Conservation (phyloP, 495 filamentous ascomycete species). For the Podospora didyma region DNA sequence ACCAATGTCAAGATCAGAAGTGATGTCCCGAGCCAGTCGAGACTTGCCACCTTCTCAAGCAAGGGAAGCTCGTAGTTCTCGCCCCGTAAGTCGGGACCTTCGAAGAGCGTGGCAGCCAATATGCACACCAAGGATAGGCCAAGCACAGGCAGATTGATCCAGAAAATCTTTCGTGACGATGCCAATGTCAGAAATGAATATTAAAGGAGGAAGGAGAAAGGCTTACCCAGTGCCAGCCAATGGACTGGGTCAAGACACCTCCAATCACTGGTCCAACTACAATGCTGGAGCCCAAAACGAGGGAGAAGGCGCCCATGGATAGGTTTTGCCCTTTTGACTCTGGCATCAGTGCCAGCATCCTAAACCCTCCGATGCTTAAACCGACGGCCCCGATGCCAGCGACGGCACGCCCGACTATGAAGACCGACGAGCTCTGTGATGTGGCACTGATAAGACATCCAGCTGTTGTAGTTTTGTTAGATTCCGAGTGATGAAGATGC, state of each 20-base stretch:
- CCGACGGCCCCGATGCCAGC: background rate
- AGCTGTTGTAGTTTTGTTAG: background rate
- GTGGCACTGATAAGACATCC: background rate
- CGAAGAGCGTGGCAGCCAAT: background rate
- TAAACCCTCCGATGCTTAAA: background rate
- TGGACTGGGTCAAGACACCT: background rate
- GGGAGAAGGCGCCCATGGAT: background rate
- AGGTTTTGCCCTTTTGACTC: slow-evolving; percentile 1
- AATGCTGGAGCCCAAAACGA: background rate
- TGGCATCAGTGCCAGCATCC: background rate
- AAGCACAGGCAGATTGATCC: background rate
- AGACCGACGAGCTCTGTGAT: background rate
- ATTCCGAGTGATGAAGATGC: background rate
- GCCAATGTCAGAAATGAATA: too few species aligned
- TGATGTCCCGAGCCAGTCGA: slow-evolving; percentile 1
- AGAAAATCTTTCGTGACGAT: too few species aligned
- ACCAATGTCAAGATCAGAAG: background rate
- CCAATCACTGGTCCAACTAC: background rate
- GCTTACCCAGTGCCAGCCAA: slow-evolving; percentile 2
- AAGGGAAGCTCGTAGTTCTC: background rate
- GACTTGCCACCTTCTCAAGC: background rate
- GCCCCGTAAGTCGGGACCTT: background rate
- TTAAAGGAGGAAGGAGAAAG: too few species aligned
- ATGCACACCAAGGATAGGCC: background rate
- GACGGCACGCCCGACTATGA: background rate